These are phyloP conservation scores for Lachnellula occidentalis DNA, from an alignment of 2,329 filamentous ascomycete species.

Conservation along the genomic window DNA sequence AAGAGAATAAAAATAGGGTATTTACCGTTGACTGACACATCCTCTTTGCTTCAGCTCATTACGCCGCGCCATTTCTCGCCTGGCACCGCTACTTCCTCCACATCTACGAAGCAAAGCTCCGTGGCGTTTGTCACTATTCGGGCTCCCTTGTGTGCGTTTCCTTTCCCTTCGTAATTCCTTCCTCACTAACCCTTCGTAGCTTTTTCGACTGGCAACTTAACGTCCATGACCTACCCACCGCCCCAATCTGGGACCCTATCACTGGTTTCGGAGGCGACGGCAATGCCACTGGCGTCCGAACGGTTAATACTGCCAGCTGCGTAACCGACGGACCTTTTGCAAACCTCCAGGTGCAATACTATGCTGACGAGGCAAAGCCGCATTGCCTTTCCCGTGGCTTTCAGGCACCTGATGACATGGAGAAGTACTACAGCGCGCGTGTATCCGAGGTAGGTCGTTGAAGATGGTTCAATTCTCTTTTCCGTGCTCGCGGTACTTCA, in stretches of 20 bases:
- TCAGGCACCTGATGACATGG: background rate
- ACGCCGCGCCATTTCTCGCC: conserved; percentile 29
- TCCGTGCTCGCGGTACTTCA: no score
- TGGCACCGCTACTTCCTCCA: conserved; percentile 35
- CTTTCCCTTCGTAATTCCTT: no score
- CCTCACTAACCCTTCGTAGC: no score
- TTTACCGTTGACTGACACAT: no score
- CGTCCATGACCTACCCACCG: conserved; percentile 12
- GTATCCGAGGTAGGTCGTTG: background rate
- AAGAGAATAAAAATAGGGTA: no score
- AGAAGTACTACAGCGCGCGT: background rate
- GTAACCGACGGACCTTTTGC: conserved; percentile 26
- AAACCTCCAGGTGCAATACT: conserved; percentile 17
- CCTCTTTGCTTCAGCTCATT: conserved; percentile 24
- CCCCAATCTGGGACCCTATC: conserved; percentile 10
- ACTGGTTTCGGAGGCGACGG: conserved; percentile 32
- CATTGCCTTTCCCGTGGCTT: conserved; percentile 30
- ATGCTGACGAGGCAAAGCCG: conserved; percentile 3
- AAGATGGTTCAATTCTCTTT: background rate
- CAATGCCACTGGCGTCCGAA: conserved; percentile 6
- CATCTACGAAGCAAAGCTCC: conserved; percentile 29
- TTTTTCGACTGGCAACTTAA: conserved; percentile 33
- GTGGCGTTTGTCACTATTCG: conserved; percentile 19
- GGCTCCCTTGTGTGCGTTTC: conserved; percentile 26
- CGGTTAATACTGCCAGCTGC: conserved; percentile 16